Evolutionary conservation across 805 yeast species (phyloP).

Genomic region (Starmera quercuum): DNA sequence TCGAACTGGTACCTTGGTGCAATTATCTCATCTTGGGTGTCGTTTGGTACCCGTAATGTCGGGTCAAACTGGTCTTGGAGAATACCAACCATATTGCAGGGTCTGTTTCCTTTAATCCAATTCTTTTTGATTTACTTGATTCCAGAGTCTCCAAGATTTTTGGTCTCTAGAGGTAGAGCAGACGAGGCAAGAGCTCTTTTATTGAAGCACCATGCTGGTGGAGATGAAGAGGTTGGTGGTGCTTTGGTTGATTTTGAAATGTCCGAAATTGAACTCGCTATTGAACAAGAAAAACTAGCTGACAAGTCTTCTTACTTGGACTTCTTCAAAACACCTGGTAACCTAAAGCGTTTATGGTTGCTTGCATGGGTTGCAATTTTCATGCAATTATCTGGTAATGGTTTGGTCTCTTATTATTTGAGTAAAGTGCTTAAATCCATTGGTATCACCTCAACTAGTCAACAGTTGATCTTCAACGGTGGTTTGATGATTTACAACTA

Average conservation of each 20-base stretch:
- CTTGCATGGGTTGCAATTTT: slow-evolving; percentile 25
- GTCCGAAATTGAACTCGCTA: slow-evolving; percentile 30
- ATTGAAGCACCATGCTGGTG: slow-evolving; percentile 30
- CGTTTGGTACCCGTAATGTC: slow-evolving; percentile 34
- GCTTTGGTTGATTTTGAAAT: slow-evolving; percentile 30
- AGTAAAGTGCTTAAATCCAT: slow-evolving; percentile 42
- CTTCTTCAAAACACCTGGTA: slow-evolving; percentile 29
- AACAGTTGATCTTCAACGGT: slow-evolving; percentile 43
- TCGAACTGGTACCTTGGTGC: slow-evolving; percentile 48
- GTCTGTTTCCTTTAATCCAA: slow-evolving; percentile 37
- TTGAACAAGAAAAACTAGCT: slow-evolving; percentile 31
- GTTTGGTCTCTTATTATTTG: slow-evolving; percentile 43
- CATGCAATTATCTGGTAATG: slow-evolving; percentile 45
- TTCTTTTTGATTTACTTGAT: slow-evolving; percentile 26
- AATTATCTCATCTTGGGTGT: slow-evolving; percentile 43
- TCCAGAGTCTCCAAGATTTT: slow-evolving; percentile 45
- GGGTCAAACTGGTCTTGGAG: slow-evolving; percentile 39
- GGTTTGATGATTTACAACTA: slow-evolving; percentile 41
- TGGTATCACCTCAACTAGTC: slow-evolving; percentile 40
- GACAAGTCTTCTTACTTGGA: slow-evolving; percentile 29
- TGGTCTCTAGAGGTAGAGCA: slow-evolving; percentile 30
- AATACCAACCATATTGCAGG: slow-evolving; percentile 47
- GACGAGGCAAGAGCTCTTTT: slow-evolving; percentile 37
- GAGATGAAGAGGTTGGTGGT: slow-evolving; percentile 16
- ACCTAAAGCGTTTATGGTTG: slow-evolving; percentile 34